phyloP scores from a whole-genome alignment of 129 eudicot genomes.

The Mikania micrantha region DNA sequence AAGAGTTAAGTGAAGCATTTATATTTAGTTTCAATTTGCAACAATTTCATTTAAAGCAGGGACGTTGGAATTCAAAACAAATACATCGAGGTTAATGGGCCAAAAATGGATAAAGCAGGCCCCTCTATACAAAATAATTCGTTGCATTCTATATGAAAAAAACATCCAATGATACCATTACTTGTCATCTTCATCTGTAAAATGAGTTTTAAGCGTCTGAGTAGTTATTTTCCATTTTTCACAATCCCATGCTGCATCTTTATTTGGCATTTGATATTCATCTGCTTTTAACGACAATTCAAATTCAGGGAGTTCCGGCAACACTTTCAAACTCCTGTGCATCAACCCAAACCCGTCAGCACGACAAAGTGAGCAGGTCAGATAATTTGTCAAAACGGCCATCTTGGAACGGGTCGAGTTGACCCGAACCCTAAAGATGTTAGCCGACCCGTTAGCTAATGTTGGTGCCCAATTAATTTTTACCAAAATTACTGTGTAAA shows the following conservation, averaged over 20 bases:
- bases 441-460: no score
- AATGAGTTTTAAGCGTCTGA: slow-evolving; percentile 55
- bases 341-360: slow-evolving; percentile 1
- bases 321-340: slow-evolving; percentile 60
- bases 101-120: neutral
- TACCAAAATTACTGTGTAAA: neutral
- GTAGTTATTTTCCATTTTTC: slow-evolving; percentile 44
- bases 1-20: no score
- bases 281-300: slow-evolving; percentile 74
- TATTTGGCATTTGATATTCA: slow-evolving; percentile 60
- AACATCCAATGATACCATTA: slow-evolving; percentile 2
- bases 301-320: slow-evolving; percentile 92
- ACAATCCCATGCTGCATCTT: slow-evolving; percentile 53
- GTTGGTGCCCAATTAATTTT: no score
- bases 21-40: neutral
- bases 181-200: slow-evolving; percentile 42
- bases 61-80: neutral
- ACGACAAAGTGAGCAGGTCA: neutral
- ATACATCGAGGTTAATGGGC: neutral
- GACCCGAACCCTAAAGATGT: neutral
- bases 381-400: neutral
- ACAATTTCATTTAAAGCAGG: neutral
- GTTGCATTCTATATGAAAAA: neutral
- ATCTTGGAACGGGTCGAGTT: neutral
- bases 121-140: slow-evolving; percentile 24